Evolutionary conservation across 2,329 filamentous ascomycete species (phyloP).

Genomic region (Fusarium proliferatum): DNA sequence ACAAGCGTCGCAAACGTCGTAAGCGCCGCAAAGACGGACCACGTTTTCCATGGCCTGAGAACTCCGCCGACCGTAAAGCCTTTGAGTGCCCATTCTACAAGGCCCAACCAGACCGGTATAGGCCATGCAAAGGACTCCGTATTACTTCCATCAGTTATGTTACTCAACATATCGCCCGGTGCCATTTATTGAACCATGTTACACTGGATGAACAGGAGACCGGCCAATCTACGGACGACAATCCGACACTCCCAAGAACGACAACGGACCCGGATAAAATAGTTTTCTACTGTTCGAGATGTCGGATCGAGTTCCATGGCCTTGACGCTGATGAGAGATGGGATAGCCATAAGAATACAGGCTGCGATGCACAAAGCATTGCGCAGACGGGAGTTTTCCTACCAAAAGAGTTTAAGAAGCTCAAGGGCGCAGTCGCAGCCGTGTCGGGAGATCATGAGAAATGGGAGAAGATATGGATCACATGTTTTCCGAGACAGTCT

Average conservation of each 20-base stretch:
- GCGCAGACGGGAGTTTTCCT: slow-evolving; percentile 1
- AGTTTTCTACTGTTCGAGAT: background rate
- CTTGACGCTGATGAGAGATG: background rate
- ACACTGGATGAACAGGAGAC: background rate
- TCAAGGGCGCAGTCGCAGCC: background rate
- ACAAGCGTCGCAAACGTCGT: background rate
- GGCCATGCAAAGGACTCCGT: background rate
- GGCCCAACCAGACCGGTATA: background rate
- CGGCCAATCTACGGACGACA: background rate
- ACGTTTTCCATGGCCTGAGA: background rate
- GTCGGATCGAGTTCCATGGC: background rate
- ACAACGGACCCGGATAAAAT: background rate
- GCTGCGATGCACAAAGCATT: background rate
- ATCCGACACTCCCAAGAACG: background rate
- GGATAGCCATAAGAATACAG: background rate
- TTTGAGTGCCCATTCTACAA: background rate
- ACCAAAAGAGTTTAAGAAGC: background rate
- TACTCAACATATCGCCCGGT: background rate
- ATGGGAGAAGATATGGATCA: background rate
- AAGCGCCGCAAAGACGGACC: background rate
- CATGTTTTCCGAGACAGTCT: background rate
- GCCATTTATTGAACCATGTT: background rate
- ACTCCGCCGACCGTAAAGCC: background rate
- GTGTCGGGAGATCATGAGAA: background rate
- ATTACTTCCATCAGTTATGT: background rate